These are phyloP conservation scores for Lyophyllum decastes DNA, from an alignment of 768 basidiomycete genomes.

Conservation along the genomic window DNA sequence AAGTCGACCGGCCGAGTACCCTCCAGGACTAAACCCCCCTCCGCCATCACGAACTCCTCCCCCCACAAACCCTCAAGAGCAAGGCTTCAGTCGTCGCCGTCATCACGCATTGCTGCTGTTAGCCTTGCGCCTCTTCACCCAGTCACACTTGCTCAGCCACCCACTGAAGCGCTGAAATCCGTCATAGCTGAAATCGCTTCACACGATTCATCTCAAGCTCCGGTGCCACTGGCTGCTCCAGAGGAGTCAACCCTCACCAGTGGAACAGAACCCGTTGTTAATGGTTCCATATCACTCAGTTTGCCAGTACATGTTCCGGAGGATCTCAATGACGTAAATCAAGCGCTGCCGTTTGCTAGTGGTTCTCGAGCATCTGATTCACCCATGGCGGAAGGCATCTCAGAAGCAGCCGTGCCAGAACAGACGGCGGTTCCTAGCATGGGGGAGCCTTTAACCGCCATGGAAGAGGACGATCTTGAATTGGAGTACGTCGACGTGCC, in stretches of 20 bases:
- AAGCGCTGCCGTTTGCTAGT: neutral
- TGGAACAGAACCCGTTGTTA: neutral
- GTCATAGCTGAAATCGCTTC: neutral
- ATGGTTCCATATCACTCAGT: neutral
- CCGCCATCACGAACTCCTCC: neutral
- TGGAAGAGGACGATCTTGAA: conserved; percentile 3
- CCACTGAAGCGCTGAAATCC: neutral
- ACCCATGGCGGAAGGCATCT: neutral
- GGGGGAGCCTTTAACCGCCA: neutral
- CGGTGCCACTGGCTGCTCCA: no score
- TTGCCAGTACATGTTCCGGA: no score
- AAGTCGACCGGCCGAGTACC: conserved; percentile 7
- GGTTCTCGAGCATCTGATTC: neutral
- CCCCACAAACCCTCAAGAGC: neutral
- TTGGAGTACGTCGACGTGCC: conserved; percentile 13
- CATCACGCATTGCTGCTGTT: neutral
- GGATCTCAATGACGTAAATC: neutral
- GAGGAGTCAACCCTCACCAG: no score
- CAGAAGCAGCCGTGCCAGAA: neutral
- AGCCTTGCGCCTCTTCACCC: neutral
- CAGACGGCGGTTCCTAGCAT: neutral
- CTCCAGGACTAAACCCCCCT: neutral
- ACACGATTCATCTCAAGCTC: neutral
- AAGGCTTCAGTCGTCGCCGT: neutral
- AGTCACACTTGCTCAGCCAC: neutral